These are phyloP conservation scores for Raffaelea ambrosiae DNA, from an alignment of 2,329 filamentous ascomycete species.

Conservation along the genomic window DNA sequence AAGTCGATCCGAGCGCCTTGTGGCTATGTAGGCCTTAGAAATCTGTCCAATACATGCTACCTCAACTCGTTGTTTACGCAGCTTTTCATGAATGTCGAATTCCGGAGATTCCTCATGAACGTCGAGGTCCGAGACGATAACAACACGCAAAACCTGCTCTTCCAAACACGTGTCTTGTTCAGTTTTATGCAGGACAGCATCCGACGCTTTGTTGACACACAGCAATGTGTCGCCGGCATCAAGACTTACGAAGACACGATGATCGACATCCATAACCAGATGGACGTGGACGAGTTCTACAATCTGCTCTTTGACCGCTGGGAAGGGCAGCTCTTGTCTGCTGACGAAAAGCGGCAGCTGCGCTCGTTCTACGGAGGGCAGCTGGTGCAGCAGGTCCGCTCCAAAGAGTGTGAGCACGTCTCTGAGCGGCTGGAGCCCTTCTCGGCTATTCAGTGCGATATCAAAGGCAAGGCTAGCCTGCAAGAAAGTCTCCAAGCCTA, in stretches of 20 bases:
- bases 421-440: conserved; percentile 87
- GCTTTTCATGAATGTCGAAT: conserved; percentile 88
- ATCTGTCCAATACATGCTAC: conserved; percentile 94
- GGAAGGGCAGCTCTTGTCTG: conserved; percentile 67
- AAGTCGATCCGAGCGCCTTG: conserved; percentile 65
- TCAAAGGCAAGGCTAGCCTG: conserved; percentile 80
- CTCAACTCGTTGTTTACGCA: conserved; percentile 92
- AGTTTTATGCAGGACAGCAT: conserved; percentile 77
- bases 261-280: conserved; percentile 84
- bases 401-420: conserved; percentile 87
- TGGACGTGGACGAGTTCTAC: conserved; percentile 98
- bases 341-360: conserved; percentile 62
- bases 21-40: conserved; percentile 83
- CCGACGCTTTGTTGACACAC: conserved; percentile 64
- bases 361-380: conserved; percentile 85
- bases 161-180: conserved; percentile 74
- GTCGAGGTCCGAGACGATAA: conserved; percentile 46
- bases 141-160: conserved; percentile 58
- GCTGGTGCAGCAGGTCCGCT: conserved; percentile 89
- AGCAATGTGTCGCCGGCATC: conserved; percentile 64
- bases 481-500: conserved; percentile 90
- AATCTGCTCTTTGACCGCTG: conserved; percentile 86
- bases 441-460: conserved; percentile 90
- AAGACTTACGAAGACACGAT: conserved; percentile 72
- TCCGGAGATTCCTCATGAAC: conserved; percentile 74